Evolutionary conservation across 179 eudicot genomes (phyloP), one percentile per base, ranked within the genome.

Genomic region (Dionaea muscipula): DNA sequence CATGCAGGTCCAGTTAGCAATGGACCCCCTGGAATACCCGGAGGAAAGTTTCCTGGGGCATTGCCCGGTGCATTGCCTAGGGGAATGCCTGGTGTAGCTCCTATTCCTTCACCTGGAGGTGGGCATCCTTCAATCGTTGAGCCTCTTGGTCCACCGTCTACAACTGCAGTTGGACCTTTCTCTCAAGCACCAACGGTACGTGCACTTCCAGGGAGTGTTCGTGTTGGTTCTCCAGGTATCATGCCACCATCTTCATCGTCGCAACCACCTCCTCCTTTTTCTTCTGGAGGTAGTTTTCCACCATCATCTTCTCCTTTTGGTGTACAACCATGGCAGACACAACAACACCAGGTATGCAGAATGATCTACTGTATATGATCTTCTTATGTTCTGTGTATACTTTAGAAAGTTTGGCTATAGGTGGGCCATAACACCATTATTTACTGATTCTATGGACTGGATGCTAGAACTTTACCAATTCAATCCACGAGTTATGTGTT

Each of bases 271-370:
- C 57, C 76, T 61, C 65, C 76, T 18, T 70, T 74, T 67, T 56
- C 73, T 18, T 33, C 68, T 61, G 81, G 65, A 51, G 71, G 61
- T 60, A 62, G 47, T 22, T 84, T 70, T 12, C 81, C 75, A 52
- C 58, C 86, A 44, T 51, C 72, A 12, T 78, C 78, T 56, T 63
- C 86, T 67, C 78, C 74, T 9, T 73, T 64, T 56, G 97, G 85
- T 40, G 61, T 75, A 66, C 86, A 76, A 55, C 61, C 82, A 25
- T 85, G 97, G 94, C 74, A 65, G 68, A 66, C 83, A 68, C 94
- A 69, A 67, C 65, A 69, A 0, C 78, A 47, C 3, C 94, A 86
- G 94, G 97, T 90, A 66, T 49, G 27, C 24, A 60, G 39, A 61
- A 11, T 37, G 11, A 23, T 37, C 16, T 7, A 17, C 43, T 18